Evolutionary conservation across 805 yeast genomes (phyloP).

Genomic region (Candida montana): DNA sequence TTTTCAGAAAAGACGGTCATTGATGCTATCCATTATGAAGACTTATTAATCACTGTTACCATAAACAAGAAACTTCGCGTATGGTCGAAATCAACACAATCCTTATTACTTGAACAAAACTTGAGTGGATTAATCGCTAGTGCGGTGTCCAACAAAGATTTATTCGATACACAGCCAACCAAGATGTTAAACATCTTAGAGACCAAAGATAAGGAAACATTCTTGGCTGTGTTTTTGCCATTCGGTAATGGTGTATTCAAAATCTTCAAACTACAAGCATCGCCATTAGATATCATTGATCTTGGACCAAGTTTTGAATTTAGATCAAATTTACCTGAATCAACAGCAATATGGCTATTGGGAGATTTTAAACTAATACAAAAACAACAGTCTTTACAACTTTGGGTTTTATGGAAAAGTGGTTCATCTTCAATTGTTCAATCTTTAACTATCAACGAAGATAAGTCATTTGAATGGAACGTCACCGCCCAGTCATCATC

Average conservation of each 20-base stretch:
- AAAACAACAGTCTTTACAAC: slow-evolving; percentile 19
- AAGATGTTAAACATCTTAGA: slow-evolving; percentile 23
- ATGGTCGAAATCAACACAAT: slow-evolving; percentile 46
- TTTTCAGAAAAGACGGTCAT: slow-evolving; percentile 32
- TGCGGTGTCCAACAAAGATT: slow-evolving; percentile 16
- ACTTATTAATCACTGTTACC: slow-evolving; percentile 43
- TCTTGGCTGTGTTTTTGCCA: slow-evolving; percentile 37
- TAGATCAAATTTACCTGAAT: slow-evolving; percentile 28
- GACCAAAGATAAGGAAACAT: slow-evolving; percentile 6
- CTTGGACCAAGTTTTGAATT: slow-evolving; percentile 26
- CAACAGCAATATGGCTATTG: slow-evolving; percentile 40
- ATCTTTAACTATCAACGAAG: slow-evolving; percentile 26
- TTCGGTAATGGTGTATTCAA: slow-evolving; percentile 39
- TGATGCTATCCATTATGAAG: slow-evolving; percentile 23
- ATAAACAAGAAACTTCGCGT: slow-evolving; percentile 49
- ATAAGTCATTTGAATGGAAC: slow-evolving; percentile 21
- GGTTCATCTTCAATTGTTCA: slow-evolving; percentile 48
- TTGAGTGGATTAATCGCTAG: slow-evolving; percentile 13
- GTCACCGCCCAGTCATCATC: slow-evolving; percentile 11
- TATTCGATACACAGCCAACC: slow-evolving; percentile 28
- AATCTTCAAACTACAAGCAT: slow-evolving; percentile 28
- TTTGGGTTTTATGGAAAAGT: slow-evolving; percentile 57
- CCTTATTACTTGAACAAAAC: slow-evolving; percentile 25
- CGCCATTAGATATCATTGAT: slow-evolving; percentile 21
- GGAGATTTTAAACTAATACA: slow-evolving; percentile 38